These are phyloP conservation scores for Phytophthora multivora DNA, from an alignment of 352 stramenopile genomes.

Conservation along the genomic window DNA sequence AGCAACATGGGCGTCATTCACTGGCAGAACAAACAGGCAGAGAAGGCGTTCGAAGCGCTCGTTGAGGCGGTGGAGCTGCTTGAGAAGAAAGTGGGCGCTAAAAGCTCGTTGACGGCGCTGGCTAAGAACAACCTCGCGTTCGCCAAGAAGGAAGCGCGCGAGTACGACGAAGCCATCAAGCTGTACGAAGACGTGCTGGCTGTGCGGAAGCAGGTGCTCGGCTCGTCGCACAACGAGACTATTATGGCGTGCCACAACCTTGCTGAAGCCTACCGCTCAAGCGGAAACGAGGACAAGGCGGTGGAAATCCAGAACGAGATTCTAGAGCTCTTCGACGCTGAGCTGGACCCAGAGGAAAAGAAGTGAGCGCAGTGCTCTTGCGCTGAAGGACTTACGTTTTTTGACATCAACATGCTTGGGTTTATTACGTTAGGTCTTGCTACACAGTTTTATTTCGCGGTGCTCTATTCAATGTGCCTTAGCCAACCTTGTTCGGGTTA, in stretches of 20 bases:
- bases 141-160: constrained; percentile 74
- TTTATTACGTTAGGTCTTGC: constrained; percentile 27
- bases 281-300: constrained; percentile 78
- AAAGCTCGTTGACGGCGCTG: constrained; percentile 70
- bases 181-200: constrained; percentile 73
- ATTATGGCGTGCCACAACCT: constrained; percentile 87
- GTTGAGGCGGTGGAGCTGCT: constrained; percentile 64
- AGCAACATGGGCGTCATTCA: constrained; percentile 84
- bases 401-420: constrained; percentile 23
- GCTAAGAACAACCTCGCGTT: constrained; percentile 87
- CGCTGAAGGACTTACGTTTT: not conserved
- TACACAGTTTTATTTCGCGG: constrained; percentile 20
- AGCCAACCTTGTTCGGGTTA: constrained; percentile 88
- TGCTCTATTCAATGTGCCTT: constrained; percentile 16
- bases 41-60: constrained; percentile 69
- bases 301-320: constrained; percentile 83
- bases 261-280: constrained; percentile 76
- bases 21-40: constrained; percentile 81
- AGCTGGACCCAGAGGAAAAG: constrained; percentile 34
- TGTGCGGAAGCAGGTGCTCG: constrained; percentile 67
- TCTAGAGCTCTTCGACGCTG: constrained; percentile 71
- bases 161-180: constrained; percentile 69
- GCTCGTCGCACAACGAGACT: constrained; percentile 72
- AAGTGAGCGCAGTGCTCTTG: constrained; percentile 15
- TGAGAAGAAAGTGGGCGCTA: constrained; percentile 58